These are phyloP conservation scores for Nemania diffusa DNA, from an alignment of 2,329 filamentous ascomycete genomes.

Conservation along the genomic window DNA sequence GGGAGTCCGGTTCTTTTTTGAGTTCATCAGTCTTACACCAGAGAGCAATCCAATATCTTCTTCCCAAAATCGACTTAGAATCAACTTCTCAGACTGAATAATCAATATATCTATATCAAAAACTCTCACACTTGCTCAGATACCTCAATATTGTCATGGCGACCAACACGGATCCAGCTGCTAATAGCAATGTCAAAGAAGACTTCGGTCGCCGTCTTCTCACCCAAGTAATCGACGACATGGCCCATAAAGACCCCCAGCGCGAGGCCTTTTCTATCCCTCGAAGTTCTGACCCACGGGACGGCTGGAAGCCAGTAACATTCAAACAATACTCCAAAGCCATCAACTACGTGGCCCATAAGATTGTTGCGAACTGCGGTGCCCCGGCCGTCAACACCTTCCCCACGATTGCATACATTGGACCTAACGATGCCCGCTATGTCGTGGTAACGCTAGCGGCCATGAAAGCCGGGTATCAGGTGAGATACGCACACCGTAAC, in stretches of 20 bases:
- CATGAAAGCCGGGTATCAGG: constrained; percentile 49
- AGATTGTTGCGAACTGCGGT: constrained; percentile 48
- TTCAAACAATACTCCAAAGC: constrained; percentile 54
- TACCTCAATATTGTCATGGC: constrained; percentile 3
- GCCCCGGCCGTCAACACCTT: constrained; percentile 40
- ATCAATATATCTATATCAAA: not conserved
- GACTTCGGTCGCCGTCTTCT: constrained; percentile 48
- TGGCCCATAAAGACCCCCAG: constrained; percentile 50
- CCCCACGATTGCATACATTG: constrained; percentile 59
- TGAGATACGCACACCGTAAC: constrained; percentile 33
- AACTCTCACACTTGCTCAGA: not conserved
- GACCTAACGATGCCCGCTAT: constrained; percentile 51
- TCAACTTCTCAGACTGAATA: not conserved
- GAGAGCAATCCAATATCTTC: not conserved
- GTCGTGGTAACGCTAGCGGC: constrained; percentile 41
- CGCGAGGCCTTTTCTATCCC: constrained; percentile 52
- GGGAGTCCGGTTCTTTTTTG: not conserved
- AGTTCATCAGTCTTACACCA: not conserved
- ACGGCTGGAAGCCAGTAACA: constrained; percentile 55
- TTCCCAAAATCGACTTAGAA: not conserved
- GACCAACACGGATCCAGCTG: not conserved
- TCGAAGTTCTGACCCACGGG: constrained; percentile 49
- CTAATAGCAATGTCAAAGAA: not conserved
- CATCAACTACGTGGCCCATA: constrained; percentile 53
- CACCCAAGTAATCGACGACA: constrained; percentile 54